phyloP scores from a whole-genome alignment of 345 rosid genomes.

The Combretum micranthum region DNA sequence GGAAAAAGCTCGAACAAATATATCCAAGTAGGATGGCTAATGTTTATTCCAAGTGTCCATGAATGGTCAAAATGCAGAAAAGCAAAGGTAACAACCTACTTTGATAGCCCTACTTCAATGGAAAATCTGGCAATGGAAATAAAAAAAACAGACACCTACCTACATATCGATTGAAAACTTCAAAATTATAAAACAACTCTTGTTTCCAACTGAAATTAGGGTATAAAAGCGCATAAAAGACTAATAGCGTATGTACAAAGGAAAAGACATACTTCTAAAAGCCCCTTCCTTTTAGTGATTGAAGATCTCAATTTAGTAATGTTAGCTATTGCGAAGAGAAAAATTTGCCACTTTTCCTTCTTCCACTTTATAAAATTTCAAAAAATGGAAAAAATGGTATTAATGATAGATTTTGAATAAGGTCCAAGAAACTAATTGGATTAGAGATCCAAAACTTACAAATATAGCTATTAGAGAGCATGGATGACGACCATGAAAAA shows the following conservation, averaged over 20 bases:
- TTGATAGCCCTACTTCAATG: slow-evolving; percentile 79
- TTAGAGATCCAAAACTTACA: slow-evolving; percentile 45
- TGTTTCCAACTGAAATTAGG: slow-evolving; percentile 2
- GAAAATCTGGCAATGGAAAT: slow-evolving; percentile 56
- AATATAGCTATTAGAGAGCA: slow-evolving; percentile 80
- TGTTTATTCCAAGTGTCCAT: slow-evolving; percentile 57
- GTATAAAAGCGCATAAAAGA: no score
- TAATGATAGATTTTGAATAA: not conserved
- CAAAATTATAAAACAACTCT: slow-evolving; percentile 3
- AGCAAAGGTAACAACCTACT: slow-evolving; percentile 85
- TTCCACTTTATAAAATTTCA: slow-evolving; percentile 52
- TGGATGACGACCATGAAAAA: slow-evolving; percentile 50
- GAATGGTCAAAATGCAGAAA: slow-evolving; percentile 68
- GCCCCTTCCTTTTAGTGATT: slow-evolving; percentile 43
- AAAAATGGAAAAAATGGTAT: slow-evolving; percentile 7
- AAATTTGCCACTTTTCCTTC: slow-evolving; percentile 94
- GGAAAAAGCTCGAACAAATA: slow-evolving; percentile 48
- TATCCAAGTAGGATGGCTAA: slow-evolving; percentile 44
- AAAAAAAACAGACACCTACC: slow-evolving; percentile 57
- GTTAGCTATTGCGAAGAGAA: slow-evolving; percentile 81
- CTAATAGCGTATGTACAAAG: not conserved
- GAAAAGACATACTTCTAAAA: slow-evolving; percentile 47
- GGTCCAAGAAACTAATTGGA: slow-evolving; percentile 1
- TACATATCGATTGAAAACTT: slow-evolving; percentile 31
- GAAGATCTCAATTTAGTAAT: slow-evolving; percentile 57